These are phyloP conservation scores for Infundibulicybe gibba DNA, from an alignment of 768 basidiomycete species.

Conservation along the genomic window DNA sequence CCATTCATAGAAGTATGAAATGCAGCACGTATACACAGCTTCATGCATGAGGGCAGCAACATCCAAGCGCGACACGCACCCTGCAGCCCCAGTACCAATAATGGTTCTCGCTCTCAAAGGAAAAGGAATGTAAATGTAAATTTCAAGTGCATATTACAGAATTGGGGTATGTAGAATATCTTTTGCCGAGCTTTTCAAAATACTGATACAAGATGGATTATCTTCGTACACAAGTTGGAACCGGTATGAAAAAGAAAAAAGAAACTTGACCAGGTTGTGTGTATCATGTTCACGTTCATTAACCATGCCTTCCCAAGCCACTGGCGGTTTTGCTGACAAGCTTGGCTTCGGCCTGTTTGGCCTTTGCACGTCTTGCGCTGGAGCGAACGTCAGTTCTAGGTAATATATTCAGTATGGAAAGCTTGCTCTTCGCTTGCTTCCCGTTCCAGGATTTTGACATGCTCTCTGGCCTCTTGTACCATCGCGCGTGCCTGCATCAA, in stretches of 20 bases:
- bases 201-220: not conserved
- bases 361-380: slow-evolving; percentile 46
- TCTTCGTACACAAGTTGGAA: not conserved
- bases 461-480: slow-evolving; percentile 44
- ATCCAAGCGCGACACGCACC: too few relatives aligned
- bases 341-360: slow-evolving; percentile 50
- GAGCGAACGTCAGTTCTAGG: slow-evolving; percentile 7
- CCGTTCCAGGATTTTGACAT: slow-evolving; percentile 44
- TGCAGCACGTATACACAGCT: too few relatives aligned
- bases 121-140: too few relatives aligned
- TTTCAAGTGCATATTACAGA: too few relatives aligned
- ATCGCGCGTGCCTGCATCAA: slow-evolving; percentile 39
- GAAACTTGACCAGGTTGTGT: not conserved
- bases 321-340: slow-evolving; percentile 44
- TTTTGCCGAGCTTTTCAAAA: too few relatives aligned
- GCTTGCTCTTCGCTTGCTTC: slow-evolving; percentile 53
- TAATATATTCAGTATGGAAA: not conserved
- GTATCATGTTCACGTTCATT: not conserved
- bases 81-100: too few relatives aligned
- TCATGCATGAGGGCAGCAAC: too few relatives aligned
- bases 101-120: too few relatives aligned
- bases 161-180: too few relatives aligned
- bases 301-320: slow-evolving; percentile 41
- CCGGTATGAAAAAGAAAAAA: not conserved
- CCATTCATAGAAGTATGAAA: too few relatives aligned